Evolutionary conservation across 139 green algal species (phyloP).

Genomic region (Chlorella sp.): DNA sequence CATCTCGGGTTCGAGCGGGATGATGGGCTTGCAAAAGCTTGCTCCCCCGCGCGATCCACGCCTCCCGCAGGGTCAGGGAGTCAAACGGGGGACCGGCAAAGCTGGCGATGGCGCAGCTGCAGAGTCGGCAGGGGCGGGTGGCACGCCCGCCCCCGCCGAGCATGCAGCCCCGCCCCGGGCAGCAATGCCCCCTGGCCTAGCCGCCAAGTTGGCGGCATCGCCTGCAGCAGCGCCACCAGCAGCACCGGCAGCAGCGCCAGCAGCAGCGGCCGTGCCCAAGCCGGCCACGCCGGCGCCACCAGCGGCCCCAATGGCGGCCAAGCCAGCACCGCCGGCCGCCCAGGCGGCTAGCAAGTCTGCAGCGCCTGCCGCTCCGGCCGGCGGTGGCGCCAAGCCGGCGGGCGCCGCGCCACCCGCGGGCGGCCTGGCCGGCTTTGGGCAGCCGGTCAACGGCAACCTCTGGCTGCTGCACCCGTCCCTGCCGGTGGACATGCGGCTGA

Average conservation of each 20-base stretch:
- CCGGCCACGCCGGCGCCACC: neutral
- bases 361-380: neutral
- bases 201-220: neutral
- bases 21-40: constrained; percentile 35
- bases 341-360: neutral
- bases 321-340: neutral
- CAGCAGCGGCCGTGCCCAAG: constrained; percentile 6
- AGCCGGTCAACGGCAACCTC: constrained; percentile 12
- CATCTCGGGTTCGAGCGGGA: no score
- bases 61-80: neutral
- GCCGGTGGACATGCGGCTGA: constrained; percentile 34
- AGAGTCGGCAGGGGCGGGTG: neutral
- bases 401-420: neutral
- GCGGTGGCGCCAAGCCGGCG: neutral
- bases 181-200: neutral
- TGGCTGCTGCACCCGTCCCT: constrained; percentile 29
- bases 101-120: neutral
- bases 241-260: neutral
- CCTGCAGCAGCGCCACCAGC: neutral
- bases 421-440: no score
- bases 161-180: neutral
- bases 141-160: neutral
- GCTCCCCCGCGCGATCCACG: neutral
- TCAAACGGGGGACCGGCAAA: neutral
- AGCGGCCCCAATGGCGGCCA: neutral